Evolutionary conservation across 345 rosid species (phyloP).

Genomic region (Salix viminalis): DNA sequence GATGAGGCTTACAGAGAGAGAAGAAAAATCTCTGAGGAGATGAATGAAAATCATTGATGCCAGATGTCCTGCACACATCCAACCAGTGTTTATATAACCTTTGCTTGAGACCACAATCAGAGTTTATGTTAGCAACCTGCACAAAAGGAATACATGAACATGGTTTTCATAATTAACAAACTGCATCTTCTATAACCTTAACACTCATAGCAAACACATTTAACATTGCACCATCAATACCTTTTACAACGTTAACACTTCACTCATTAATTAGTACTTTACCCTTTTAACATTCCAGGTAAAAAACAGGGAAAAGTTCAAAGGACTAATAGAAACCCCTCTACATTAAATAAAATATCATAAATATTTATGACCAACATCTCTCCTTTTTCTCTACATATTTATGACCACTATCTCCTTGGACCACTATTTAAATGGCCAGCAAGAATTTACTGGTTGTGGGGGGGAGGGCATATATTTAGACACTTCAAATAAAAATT

Average conservation of each 20-base stretch:
- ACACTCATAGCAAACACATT: background rate
- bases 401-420: background rate
- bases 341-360: background rate
- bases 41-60: conserved; percentile 60
- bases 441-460: background rate
- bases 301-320: background rate
- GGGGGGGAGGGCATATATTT: background rate
- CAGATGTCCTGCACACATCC: conserved; percentile 49
- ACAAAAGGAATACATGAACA: conserved; percentile 9
- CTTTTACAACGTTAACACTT: no score
- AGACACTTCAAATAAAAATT: no score
- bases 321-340: background rate
- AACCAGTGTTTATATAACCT: conserved; percentile 77
- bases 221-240: no score
- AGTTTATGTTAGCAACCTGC: conserved; percentile 42
- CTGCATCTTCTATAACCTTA: conserved; percentile 1
- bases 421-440: background rate
- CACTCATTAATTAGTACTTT: no score
- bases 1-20: conserved; percentile 65
- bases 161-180: background rate
- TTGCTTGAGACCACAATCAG: conserved; percentile 55
- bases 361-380: background rate
- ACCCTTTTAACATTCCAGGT: no score
- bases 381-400: background rate
- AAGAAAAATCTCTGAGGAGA: conserved; percentile 66